Evolutionary conservation across 306 rosid genomes (phyloP).

Genomic region (Mimosa pudica): DNA sequence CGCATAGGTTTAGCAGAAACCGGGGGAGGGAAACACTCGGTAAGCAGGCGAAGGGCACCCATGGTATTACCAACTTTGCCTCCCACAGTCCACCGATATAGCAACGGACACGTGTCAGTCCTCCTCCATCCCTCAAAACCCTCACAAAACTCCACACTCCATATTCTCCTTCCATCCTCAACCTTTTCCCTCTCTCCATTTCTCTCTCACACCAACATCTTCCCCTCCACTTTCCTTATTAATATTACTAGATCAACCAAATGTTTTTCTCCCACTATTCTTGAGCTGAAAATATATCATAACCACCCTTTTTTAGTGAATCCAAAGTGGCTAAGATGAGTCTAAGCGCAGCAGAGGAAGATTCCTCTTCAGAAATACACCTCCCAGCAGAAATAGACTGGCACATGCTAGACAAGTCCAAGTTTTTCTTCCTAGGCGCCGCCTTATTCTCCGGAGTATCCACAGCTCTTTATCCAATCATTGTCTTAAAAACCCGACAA

Average conservation of each 20-base stretch:
- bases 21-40: too few relatives aligned
- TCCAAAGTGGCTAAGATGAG: slow-evolving; percentile 82
- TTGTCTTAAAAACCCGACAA: slow-evolving; percentile 83
- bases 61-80: too few relatives aligned
- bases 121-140: slow-evolving; percentile 48
- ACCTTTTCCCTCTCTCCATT: background rate
- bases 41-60: too few relatives aligned
- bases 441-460: slow-evolving; percentile 94
- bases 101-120: slow-evolving; percentile 63
- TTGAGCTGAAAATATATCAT: background rate
- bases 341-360: slow-evolving; percentile 69
- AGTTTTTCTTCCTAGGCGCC: slow-evolving; percentile 90
- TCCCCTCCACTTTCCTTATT: background rate
- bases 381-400: slow-evolving; percentile 90
- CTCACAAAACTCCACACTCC: slow-evolving; percentile 44
- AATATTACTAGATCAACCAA: background rate
- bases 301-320: too few relatives aligned
- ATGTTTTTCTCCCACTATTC: background rate
- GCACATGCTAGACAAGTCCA: slow-evolving; percentile 97
- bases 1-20: too few relatives aligned
- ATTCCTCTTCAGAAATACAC: slow-evolving; percentile 72
- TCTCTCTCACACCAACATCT: background rate
- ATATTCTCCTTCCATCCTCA: background rate
- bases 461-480: slow-evolving; percentile 72
- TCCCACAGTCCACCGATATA: background rate